Conservation (phyloP, 1,139 yeast genomes). For the Lodderomyces orthopsilosis region DNA sequence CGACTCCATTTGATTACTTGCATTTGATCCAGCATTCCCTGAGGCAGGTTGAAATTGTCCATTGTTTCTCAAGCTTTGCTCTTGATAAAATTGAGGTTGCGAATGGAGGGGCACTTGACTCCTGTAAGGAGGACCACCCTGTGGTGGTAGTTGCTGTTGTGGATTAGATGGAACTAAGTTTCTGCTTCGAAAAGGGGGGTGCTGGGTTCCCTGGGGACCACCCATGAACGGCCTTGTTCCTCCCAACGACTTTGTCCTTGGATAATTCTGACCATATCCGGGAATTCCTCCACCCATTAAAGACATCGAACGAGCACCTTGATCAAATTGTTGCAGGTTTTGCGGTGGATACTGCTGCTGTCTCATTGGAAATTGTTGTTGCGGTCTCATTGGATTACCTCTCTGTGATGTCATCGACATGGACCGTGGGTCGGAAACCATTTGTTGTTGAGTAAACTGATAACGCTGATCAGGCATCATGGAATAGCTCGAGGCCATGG, state of each 20-base stretch:
- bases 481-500: slow-evolving; percentile 1
- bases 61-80: background rate
- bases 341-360: slow-evolving; percentile 9
- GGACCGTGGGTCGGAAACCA: slow-evolving; percentile 7
- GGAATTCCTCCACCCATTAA: slow-evolving; percentile 17
- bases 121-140: background rate
- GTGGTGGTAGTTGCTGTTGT: slow-evolving; percentile 7
- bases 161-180: slow-evolving; percentile 13
- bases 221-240: slow-evolving; percentile 4
- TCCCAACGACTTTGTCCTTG: slow-evolving; percentile 14
- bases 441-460: slow-evolving; percentile 4
- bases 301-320: slow-evolving; percentile 22
- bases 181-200: slow-evolving; percentile 12
- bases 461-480: slow-evolving; percentile 3
- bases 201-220: slow-evolving; percentile 4
- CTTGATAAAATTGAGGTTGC: slow-evolving; percentile 7
- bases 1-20: background rate
- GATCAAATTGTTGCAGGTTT: slow-evolving; percentile 2
- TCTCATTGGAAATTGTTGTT: slow-evolving; percentile 10
- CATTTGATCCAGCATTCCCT: background rate
- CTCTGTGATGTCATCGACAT: slow-evolving; percentile 10
- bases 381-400: slow-evolving; percentile 18
- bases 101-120: slow-evolving; percentile 2
- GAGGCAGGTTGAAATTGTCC: slow-evolving; percentile 1
- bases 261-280: slow-evolving; percentile 9